Evolutionary conservation across 129 eudicot genomes (phyloP), one percentile per base, ranked within the genome.

Genomic region (Saussurea involucrata): DNA sequence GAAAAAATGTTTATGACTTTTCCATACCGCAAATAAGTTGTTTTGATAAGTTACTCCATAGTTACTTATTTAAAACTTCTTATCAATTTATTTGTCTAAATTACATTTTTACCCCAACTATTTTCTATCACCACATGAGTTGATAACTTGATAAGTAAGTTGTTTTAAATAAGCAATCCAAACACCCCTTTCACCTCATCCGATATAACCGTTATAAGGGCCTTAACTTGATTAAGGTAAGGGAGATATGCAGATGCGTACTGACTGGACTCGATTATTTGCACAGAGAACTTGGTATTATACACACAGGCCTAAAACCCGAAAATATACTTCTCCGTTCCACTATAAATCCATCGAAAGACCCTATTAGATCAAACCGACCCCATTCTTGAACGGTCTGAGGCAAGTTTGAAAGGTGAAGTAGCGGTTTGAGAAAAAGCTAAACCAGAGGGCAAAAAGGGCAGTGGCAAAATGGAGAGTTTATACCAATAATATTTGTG

Each of bases 231-330:
- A 77, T 85, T 66, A 89, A 71, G 76, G 97, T 95, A 42, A 91
- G 85, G 81, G 95, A 95, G 84, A 85, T 95, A 77, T 91, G 99
- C 87, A 88, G 67, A 82, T 91, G 97, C 85, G 85, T 95, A 82
- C 85, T 95, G 75, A 87, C 78, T 66, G 97, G 96, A 21, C 88
- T 95, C 66, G 94, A 95, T 83, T 95, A 91, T 84, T 65, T 95
- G 84, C 99, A 95, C 44, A 66, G 94, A 63, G 90, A 92, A 77
- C 94, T 95, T 72, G 82, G 86, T 49, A 75, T 95, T 27, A 58
- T 95, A 64, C 99, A 95, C 86, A 83, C 97, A 20, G 99, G 92
- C 83, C 82, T 95, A 74, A 95, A 95, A 81, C 99, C 97, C 25
- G 99, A 95, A 80, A 95, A 95, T 69, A 92, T 95, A 78, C 99